A percentile compares a stretch with the other conserved stretches of the same genome.
Conservation (phyloP, 495 filamentous ascomycete genomes). For the Lindgomyces ingoldianus region DNA sequence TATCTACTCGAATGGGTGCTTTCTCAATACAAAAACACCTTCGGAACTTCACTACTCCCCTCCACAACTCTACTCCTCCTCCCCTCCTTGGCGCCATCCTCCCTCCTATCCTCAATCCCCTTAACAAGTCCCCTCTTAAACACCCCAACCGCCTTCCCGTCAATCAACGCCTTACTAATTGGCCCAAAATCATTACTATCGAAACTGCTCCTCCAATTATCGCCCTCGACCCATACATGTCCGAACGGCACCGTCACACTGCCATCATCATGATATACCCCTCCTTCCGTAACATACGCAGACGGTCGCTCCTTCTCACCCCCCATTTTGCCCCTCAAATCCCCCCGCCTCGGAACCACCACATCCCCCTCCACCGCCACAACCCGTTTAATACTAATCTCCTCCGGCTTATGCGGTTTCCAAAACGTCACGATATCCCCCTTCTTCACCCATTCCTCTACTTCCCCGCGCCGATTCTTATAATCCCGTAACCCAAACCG, state of each 20-base stretch:
- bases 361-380: constrained; percentile 42
- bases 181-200: constrained; percentile 47
- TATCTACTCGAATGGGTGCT: too few relatives aligned
- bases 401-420: constrained; percentile 40
- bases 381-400: constrained; percentile 42
- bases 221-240: constrained; percentile 49
- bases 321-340: constrained; percentile 11
- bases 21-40: constrained; percentile 3
- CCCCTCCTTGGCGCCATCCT: constrained; percentile 4
- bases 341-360: constrained; percentile 29
- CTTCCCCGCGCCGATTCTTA: neutral
- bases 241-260: constrained; percentile 39
- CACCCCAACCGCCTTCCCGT: constrained; percentile 31
- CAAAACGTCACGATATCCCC: constrained; percentile 44
- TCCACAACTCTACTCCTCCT: constrained; percentile 20
- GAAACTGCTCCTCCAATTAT: constrained; percentile 41
- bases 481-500: neutral
- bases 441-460: constrained; percentile 3
- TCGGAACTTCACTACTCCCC: constrained; percentile 8
- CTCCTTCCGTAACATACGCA: neutral
- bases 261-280: neutral
- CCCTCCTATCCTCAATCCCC: constrained; percentile 18
- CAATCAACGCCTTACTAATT: constrained; percentile 32
- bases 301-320: constrained; percentile 2
- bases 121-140: neutral